Evolutionary conservation across 208 protist species (phyloP).

Genomic region (Trypanosoma mega): DNA sequence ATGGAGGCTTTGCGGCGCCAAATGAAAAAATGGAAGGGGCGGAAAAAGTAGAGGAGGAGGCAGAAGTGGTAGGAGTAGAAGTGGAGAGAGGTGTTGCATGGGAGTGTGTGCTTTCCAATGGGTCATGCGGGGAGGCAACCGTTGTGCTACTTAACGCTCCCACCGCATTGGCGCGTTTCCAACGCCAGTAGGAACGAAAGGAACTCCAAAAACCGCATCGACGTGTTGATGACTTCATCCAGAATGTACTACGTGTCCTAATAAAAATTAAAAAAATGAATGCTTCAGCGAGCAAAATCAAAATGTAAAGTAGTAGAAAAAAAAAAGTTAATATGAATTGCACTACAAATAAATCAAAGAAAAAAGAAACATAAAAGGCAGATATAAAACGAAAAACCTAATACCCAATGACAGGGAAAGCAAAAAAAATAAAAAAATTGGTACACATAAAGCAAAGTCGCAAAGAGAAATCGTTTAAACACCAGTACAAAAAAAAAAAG

Average conservation of each 20-base stretch:
- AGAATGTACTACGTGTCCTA: background rate
- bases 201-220: background rate
- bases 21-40: background rate
- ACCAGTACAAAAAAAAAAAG: no score
- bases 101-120: background rate
- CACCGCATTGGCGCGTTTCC: slow-evolving; percentile 2
- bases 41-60: background rate
- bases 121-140: no score
- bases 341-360: slow-evolving; percentile 1
- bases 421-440: background rate
- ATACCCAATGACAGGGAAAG: background rate
- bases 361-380: slow-evolving; percentile 9
- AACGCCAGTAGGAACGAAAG: background rate
- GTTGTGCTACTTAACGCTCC: no score
- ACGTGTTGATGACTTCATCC: background rate
- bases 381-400: background rate
- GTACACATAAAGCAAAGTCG: slow-evolving; percentile 12
- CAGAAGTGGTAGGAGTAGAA: background rate
- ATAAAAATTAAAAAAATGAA: background rate
- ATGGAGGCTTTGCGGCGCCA: no score
- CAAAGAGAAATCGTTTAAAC: no score
- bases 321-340: slow-evolving; percentile 4
- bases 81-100: background rate
- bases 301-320: background rate
- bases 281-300: slow-evolving; percentile 6